Evolutionary conservation across 2,329 filamentous ascomycete species (phyloP).

Genomic region (Diaporthe capsici): DNA sequence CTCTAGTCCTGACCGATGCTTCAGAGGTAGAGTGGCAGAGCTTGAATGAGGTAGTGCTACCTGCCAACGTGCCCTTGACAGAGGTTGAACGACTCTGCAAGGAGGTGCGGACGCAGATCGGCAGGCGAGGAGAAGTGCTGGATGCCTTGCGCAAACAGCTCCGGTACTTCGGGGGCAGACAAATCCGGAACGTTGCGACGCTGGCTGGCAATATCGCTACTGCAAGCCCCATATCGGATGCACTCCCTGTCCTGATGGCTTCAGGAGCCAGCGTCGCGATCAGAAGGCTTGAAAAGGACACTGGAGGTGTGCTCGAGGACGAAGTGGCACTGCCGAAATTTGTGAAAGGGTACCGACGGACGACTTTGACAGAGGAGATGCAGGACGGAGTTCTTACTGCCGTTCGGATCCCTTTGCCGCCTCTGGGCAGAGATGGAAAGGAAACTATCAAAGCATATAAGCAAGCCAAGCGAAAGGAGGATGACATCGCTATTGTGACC

Average conservation of each 20-base stretch:
- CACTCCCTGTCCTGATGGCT: constrained; percentile 94
- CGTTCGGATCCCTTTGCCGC: constrained; percentile 84
- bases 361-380: constrained; percentile 72
- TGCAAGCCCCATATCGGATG: constrained; percentile 93
- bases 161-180: constrained; percentile 91
- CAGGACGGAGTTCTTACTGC: constrained; percentile 86
- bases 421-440: constrained; percentile 67
- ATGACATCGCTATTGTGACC: constrained; percentile 98
- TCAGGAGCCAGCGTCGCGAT: constrained; percentile 86
- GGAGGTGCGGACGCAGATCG: constrained; percentile 84
- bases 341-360: constrained; percentile 18
- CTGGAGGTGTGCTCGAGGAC: background rate
- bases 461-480: constrained; percentile 96
- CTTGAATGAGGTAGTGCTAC: constrained; percentile 87
- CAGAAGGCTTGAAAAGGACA: constrained; percentile 70
- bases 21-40: constrained; percentile 34
- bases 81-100: constrained; percentile 89
- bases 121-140: constrained; percentile 83
- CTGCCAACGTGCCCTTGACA: constrained; percentile 92
- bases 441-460: constrained; percentile 94
- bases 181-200: constrained; percentile 97
- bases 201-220: constrained; percentile 94
- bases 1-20: constrained; percentile 58
- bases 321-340: constrained; percentile 87
- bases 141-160: constrained; percentile 91